Conservation (phyloP, 306 rosid species). For the Quercus bicolor region DNA sequence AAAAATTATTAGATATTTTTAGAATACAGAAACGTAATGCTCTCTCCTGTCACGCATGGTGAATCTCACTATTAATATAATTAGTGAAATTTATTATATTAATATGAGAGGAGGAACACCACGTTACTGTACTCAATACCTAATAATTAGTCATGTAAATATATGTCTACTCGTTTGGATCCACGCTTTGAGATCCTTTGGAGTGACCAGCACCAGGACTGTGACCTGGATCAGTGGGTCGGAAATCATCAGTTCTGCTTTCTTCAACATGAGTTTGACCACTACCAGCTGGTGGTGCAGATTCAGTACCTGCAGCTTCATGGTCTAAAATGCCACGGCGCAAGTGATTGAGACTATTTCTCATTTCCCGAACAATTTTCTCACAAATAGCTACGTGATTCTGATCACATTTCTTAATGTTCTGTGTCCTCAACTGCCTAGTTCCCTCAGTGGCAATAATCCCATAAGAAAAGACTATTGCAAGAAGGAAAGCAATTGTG, state of each 20-base stretch:
- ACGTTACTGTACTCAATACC: no score
- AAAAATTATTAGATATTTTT: no score
- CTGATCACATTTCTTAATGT: neutral
- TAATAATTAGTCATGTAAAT: no score
- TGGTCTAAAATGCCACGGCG: constrained; percentile 20
- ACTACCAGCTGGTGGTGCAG: neutral
- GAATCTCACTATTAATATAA: no score
- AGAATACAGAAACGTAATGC: no score
- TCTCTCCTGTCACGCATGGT: no score
- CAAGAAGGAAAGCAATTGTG: constrained; percentile 27
- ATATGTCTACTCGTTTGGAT: constrained; percentile 26
- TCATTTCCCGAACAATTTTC: neutral
- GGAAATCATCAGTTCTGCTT: constrained; percentile 35
- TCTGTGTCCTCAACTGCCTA: constrained; percentile 28
- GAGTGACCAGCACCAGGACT: constrained; percentile 89
- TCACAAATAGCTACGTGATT: neutral
- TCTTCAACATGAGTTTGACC: neutral
- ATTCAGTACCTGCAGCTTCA: neutral
- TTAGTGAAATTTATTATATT: no score
- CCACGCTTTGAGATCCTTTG: constrained; percentile 21
- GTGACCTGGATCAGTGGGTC: constrained; percentile 79
- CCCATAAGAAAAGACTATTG: constrained; percentile 23
- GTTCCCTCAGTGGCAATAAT: constrained; percentile 21
- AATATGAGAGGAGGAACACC: no score
- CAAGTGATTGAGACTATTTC: constrained; percentile 2